Conservation (phyloP, 352 stramenopile species). For the Pythium guiyangense region DNA sequence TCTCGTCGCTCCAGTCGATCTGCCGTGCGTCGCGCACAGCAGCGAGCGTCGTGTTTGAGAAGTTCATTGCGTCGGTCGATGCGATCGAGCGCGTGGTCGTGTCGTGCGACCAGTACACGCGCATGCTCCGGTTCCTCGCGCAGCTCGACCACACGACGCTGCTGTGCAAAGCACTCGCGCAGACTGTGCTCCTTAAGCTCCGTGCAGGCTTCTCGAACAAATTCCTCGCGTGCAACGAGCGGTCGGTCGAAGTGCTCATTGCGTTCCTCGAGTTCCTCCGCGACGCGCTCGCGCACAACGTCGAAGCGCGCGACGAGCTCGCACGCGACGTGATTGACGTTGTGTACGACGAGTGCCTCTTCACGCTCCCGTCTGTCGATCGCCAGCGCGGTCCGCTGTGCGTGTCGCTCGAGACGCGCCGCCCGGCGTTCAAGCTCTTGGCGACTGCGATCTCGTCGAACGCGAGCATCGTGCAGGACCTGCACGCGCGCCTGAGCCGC, state of each 20-base stretch:
- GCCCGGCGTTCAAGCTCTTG: slow-evolving; percentile 77
- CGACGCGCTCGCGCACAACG: slow-evolving; percentile 58
- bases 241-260: slow-evolving; percentile 60
- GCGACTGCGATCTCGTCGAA: slow-evolving; percentile 74
- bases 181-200: slow-evolving; percentile 55
- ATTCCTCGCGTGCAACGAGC: slow-evolving; percentile 72
- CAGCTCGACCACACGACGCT: slow-evolving; percentile 43
- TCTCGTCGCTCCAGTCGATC: slow-evolving; percentile 73
- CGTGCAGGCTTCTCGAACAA: slow-evolving; percentile 71
- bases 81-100: slow-evolving; percentile 58
- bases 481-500: slow-evolving; percentile 46
- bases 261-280: slow-evolving; percentile 76
- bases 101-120: slow-evolving; percentile 67
- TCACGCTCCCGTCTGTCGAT: slow-evolving; percentile 69
- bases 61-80: slow-evolving; percentile 55
- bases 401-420: slow-evolving; percentile 69
- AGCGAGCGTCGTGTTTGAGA: slow-evolving; percentile 55
- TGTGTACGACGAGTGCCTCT: slow-evolving; percentile 82
- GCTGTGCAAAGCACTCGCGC: slow-evolving; percentile 49
- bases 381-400: slow-evolving; percentile 64
- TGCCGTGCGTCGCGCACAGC: slow-evolving; percentile 42
- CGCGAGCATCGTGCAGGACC: slow-evolving; percentile 49
- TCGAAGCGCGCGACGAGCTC: slow-evolving; percentile 43
- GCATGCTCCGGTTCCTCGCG: slow-evolving; percentile 66
- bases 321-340: slow-evolving; percentile 68